Evolutionary conservation across 2,329 filamentous ascomycete species (phyloP).

Genomic region (Xylaria sp.): DNA sequence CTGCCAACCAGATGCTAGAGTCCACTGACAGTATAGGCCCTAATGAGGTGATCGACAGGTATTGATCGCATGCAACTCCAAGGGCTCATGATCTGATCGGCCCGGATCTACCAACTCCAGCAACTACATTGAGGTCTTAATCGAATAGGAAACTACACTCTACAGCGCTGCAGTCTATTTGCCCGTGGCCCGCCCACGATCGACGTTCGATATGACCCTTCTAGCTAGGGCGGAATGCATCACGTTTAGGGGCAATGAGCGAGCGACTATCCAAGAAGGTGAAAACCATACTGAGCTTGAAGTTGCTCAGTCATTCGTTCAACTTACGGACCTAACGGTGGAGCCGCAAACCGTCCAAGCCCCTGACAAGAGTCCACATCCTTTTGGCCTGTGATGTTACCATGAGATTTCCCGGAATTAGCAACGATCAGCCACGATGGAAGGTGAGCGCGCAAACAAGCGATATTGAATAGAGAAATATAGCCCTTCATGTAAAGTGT

Average conservation of each 20-base stretch:
- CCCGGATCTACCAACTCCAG: conserved; percentile 5
- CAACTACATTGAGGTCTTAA: background rate
- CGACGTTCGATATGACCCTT: background rate
- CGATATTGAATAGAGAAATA: conserved; percentile 15
- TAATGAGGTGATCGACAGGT: conserved; percentile 7
- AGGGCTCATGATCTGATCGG: conserved; percentile 17
- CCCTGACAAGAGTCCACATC: conserved; percentile 21
- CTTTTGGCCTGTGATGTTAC: conserved; percentile 13
- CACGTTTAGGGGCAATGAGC: background rate
- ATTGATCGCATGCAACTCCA: conserved; percentile 13
- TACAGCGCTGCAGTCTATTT: background rate
- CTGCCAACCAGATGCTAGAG: background rate
- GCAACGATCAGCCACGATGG: conserved; percentile 23
- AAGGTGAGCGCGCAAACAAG: conserved; percentile 6
- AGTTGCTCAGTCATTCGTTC: background rate
- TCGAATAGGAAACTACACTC: background rate
- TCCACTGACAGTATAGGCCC: conserved; percentile 1
- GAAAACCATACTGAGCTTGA: background rate
- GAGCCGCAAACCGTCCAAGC: conserved; percentile 3
- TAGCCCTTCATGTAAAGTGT: background rate
- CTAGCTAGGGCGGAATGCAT: background rate
- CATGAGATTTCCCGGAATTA: conserved; percentile 15
- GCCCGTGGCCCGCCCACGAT: background rate
- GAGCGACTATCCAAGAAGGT: background rate
- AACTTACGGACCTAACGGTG: conserved; percentile 1